Base-by-base conservation (phyloP, 2,329 filamentous ascomycete species). In the Botrytis byssoidea region DNA sequence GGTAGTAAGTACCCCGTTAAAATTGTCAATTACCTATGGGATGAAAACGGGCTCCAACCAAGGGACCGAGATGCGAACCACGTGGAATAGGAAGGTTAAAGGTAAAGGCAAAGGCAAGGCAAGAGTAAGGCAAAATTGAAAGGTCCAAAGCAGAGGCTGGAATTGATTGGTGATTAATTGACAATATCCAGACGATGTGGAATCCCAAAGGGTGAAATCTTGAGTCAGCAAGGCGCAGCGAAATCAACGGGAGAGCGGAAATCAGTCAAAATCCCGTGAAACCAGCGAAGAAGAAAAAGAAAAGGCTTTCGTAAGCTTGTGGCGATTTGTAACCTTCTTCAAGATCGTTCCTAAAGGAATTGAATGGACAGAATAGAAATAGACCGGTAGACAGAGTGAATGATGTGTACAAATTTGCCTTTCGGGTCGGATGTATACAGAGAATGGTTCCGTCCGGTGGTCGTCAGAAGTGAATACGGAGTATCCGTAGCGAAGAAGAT, bases 221-320 rank as follows among this genome's bases (percentile, higher is more conserved):
- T 72, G 70, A 72, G 46, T 72, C 70, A 66, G 70, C 70, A 72
- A 20, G 60, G n/a, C 46, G 35, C 70, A 72, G 61, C 37, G 29
- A 72, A 66, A 44, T 9, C 46, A 40, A 25, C 44, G 32, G 60
- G 63, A 66, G 16, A 22, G 22, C 44, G 32, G 60, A 66, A 66
- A 35, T 10, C 44, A 57, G 42, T 42, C 6, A 44, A 72, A 29
- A 66, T 57, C 32, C 46, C 32, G 46, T 66, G 44, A 65, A 71
- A 57, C 59, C 70, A 71, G 60, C 60, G n/a, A 42, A n/a, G 20
- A 29, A 40, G 44, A 32, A 22, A 48, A 35, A 46, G 42, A 70
- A 46, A 40, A 71, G 60, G 57, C 48, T 51, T 72, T 40, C 60
- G 70, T 67, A 65, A 72, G 60, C 70, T 57, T 18, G 60, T 66